These are phyloP conservation scores for Fusarium secorum DNA, from an alignment of 2,329 filamentous ascomycete genomes.

Conservation along the genomic window DNA sequence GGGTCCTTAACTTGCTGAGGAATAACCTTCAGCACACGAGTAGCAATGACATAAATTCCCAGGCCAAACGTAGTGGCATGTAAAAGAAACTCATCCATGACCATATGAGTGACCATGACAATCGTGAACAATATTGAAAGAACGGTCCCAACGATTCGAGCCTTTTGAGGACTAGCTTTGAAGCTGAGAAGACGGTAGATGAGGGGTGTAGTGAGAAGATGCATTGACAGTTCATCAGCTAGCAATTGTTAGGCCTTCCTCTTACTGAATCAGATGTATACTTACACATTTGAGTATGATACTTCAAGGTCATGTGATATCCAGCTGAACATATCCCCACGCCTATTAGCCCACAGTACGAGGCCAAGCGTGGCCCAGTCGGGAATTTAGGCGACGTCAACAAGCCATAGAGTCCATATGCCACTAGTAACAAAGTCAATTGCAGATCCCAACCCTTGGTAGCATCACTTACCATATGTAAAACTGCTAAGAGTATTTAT, in stretches of 20 bases:
- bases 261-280: accelerated
- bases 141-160: slow-evolving; percentile 32
- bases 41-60: slow-evolving; percentile 47
- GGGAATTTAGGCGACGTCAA: slow-evolving; percentile 19
- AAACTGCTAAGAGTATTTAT: slow-evolving; percentile 55
- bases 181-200: slow-evolving; percentile 52
- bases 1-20: slow-evolving; percentile 44
- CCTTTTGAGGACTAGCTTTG: slow-evolving; percentile 39
- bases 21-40: slow-evolving; percentile 43
- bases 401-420: slow-evolving; percentile 52
- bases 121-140: slow-evolving; percentile 39
- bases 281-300: slow-evolving; percentile 49
- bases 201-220: slow-evolving; percentile 52
- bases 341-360: slow-evolving; percentile 51
- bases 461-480: slow-evolving; percentile 42
- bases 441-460: accelerated
- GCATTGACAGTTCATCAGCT: slow-evolving; percentile 54
- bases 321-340: slow-evolving; percentile 45
- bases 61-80: slow-evolving; percentile 49
- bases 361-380: slow-evolving; percentile 42
- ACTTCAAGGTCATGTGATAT: slow-evolving; percentile 48
- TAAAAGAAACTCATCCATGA: slow-evolving; percentile 53
- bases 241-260: neutral
- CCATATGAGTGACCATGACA: slow-evolving; percentile 53
- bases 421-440: slow-evolving; percentile 40